Conservation (phyloP, 208 protist species). For the Trichomonas vaginalis region DNA sequence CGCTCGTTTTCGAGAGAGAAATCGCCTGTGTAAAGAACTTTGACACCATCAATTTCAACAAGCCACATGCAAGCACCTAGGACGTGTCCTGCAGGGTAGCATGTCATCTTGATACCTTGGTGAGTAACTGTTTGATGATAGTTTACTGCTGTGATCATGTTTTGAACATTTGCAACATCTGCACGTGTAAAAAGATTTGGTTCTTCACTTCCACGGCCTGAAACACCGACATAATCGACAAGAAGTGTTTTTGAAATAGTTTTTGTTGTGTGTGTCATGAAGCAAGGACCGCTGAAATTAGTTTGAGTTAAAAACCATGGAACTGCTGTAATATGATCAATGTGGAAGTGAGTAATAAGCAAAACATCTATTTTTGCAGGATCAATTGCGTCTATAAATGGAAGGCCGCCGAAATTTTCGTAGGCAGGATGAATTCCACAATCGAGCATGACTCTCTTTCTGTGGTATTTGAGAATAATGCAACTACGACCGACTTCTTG, state of each 20-base stretch:
- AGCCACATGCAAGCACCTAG: slow-evolving; percentile 90
- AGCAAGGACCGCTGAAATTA: slow-evolving; percentile 34
- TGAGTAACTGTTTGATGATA: slow-evolving; percentile 72
- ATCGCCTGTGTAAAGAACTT: slow-evolving; percentile 82
- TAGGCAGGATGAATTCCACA: slow-evolving; percentile 20
- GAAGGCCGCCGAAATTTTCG: not conserved
- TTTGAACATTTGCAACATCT: slow-evolving; percentile 70
- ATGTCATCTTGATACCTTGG: slow-evolving; percentile 50
- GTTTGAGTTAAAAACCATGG: slow-evolving; percentile 44
- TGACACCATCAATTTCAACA: slow-evolving; percentile 83
- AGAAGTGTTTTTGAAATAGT: slow-evolving; percentile 39
- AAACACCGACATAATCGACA: slow-evolving; percentile 15
- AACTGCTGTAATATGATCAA: slow-evolving; percentile 42
- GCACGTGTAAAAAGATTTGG: slow-evolving; percentile 59
- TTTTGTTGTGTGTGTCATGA: slow-evolving; percentile 45
- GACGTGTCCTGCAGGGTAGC: slow-evolving; percentile 87
- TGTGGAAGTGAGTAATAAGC: slow-evolving; percentile 45
- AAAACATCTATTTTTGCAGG: slow-evolving; percentile 26
- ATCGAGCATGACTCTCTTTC: not conserved
- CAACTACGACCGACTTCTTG: slow-evolving; percentile 19
- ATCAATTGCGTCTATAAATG: slow-evolving; percentile 8
- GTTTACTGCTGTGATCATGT: slow-evolving; percentile 82
- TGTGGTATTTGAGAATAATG: not conserved
- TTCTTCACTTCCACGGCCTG: not conserved
- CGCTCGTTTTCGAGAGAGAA: slow-evolving; percentile 75